Evolutionary conservation across 768 basidiomycete genomes (phyloP), one percentile per base, ranked within the genome.

Genomic region (Lentinula lateritia): DNA sequence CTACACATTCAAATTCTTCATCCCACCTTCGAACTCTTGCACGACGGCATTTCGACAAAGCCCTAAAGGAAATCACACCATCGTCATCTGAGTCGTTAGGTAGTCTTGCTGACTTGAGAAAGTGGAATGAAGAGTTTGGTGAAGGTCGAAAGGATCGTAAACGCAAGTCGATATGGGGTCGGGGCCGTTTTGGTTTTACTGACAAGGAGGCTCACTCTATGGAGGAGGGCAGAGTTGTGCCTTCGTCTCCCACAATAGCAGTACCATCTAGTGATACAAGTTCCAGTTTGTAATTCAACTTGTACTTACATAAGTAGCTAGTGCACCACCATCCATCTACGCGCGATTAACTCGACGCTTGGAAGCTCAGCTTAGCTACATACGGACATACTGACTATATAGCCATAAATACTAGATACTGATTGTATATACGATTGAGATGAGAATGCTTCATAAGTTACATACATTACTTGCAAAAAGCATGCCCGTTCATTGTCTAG

Each of bases 121-220:
- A 88, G 74, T 95, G 93, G 93, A 95, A 96, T 63, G 90, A 95
- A 52, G 91, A 95, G 70, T 95, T 94, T 72, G 95, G 95, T 28
- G 94, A 96, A 71, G 93, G 93, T 5, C 76, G 83, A 16, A 82
- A 78, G 64, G 83, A 88, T 41, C 83, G 81, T 57, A 87, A 77
- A 64, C 83, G 83, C 41, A 81, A 83, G 67, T 85, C 87, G 67
- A 87, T 89, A 38, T 94, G 95, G 84, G 95, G 95, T 28, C 92
- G 89, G 67, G 92, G 87, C 61, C 81, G 82, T 52, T 98, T 98
- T 71, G 95, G 95, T 18, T 97, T 96, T 72, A 81, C 84, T 9
- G 78, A 86, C 66, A 75, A 78, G 65, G 67, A 68, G 1, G 66
- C 72, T 32, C 69, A 65, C 7, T 64, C 65, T 39, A 71, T 65